Evolutionary conservation across 768 basidiomycete species (phyloP).

Genomic region (Postia placenta): DNA sequence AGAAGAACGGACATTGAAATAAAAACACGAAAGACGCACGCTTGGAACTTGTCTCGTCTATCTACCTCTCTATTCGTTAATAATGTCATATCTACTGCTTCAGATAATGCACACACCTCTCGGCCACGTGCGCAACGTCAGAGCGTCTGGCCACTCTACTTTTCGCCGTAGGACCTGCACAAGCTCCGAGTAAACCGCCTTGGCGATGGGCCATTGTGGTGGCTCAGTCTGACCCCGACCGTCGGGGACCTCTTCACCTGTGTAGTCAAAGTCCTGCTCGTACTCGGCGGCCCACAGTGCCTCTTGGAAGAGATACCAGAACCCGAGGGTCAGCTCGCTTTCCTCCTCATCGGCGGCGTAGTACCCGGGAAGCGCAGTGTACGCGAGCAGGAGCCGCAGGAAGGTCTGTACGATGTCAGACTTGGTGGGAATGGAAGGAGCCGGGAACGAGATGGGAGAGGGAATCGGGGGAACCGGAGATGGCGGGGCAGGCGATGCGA

Average conservation of each 20-base stretch:
- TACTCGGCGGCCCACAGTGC: constrained; percentile 69
- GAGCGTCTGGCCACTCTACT: constrained; percentile 59
- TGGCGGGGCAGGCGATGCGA: constrained; percentile 42
- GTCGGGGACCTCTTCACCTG: constrained; percentile 13
- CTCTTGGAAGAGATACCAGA: constrained; percentile 92
- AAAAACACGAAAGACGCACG: constrained; percentile 38
- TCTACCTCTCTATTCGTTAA: constrained; percentile 37
- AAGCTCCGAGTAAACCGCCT: constrained; percentile 74
- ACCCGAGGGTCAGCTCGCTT: constrained; percentile 80
- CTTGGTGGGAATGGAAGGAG: constrained; percentile 12
- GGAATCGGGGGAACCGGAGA: constrained; percentile 19
- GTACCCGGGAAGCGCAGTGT: constrained; percentile 68
- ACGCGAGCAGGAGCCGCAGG: constrained; percentile 62
- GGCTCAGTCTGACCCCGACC: constrained; percentile 21
- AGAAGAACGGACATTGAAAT: neutral
- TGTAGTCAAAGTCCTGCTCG: constrained; percentile 30
- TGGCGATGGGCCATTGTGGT: constrained; percentile 50
- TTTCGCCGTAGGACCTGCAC: constrained; percentile 69
- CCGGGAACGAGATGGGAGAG: constrained; percentile 12
- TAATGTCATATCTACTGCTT: neutral
- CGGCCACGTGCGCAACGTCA: constrained; percentile 45
- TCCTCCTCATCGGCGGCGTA: constrained; percentile 84
- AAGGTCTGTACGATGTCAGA: constrained; percentile 51
- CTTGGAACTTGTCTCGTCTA: constrained; percentile 72
- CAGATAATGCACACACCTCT: constrained; percentile 49